A percentile compares a stretch with the other conserved stretches of the same genome.
Conservation (phyloP, 306 rosid species). For the Ceratonia siliqua region DNA sequence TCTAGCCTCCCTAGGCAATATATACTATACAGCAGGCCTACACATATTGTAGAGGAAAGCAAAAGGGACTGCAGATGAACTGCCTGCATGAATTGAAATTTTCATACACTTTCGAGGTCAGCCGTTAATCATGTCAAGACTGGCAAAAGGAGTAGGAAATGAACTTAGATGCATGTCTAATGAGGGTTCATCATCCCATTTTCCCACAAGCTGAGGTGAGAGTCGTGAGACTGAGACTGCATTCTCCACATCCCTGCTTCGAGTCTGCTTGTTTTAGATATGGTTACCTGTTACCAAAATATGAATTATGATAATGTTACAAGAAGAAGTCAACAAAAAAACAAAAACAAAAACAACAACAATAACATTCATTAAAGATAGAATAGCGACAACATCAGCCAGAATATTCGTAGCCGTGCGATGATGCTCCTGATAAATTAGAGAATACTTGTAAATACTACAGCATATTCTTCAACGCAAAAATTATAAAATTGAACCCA, state of each 20-base stretch:
- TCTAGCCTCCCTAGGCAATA: constrained; percentile 44
- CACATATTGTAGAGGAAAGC: constrained; percentile 47
- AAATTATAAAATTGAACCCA: neutral
- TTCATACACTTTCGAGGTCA: constrained; percentile 43
- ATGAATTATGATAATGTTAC: neutral
- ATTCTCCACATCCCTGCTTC: constrained; percentile 40
- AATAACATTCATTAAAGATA: neutral
- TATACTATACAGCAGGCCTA: constrained; percentile 58
- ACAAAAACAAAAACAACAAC: neutral
- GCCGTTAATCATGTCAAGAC: constrained; percentile 40
- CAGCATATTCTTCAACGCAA: no score
- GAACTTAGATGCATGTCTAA: constrained; percentile 28
- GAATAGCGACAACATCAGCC: constrained; percentile 2
- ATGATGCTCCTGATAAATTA: neutral
- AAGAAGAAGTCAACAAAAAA: neutral
- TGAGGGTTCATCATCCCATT: constrained; percentile 44
- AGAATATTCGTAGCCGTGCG: neutral
- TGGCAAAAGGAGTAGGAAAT: constrained; percentile 30
- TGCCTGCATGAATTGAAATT: constrained; percentile 46
- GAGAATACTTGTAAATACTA: neutral
- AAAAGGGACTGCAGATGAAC: constrained; percentile 35
- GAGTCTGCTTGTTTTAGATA: constrained; percentile 33
- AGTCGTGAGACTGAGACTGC: constrained; percentile 25
- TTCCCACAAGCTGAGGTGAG: constrained; percentile 32
- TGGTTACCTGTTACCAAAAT: constrained; percentile 51